Evolutionary conservation across 2,329 filamentous ascomycete species (phyloP), one percentile per base, ranked within the genome.

Genomic region (Fusarium begoniae): DNA sequence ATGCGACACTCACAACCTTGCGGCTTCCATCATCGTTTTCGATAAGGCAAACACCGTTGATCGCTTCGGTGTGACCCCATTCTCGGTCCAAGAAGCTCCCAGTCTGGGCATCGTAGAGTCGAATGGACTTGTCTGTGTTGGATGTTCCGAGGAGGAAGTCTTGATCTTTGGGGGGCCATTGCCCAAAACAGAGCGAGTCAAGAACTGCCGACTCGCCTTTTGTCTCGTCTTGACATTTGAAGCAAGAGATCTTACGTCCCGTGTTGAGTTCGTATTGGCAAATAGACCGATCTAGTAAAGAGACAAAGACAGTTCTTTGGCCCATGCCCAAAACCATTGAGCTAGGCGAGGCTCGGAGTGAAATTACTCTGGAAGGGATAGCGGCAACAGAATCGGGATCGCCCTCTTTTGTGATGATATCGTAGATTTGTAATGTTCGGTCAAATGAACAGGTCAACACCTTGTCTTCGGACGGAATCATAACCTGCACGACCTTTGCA

Each of bases 61-160:
- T 94, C 14, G 95, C 93, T 80, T 98, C 95, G 0, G 95, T 98
- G 77, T 99, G 96, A 3, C 96, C 96, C 90, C 95, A 98, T 83
- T 98, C 96, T 45, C 94, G 91, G 57, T 95, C 93, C 35, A 98
- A 84, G 65, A 99, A 92, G 4, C 86, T 84, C 14, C 96, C 95
- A 47, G 90, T 91, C 70, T 92, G 91, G 37, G 90, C 87, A 75
- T 98, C 94, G 78, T 99, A 99, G 22, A 99, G 85, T 41, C 96
- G 89, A 63, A 99, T 92, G 2, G 96, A 98, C 81, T 98, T 99
- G 82, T 99, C 96, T 2, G 94, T 98, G 76, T 95, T 95, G 14
- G 96, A 98, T 17, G 96, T 89, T n/a, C 94, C 95, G 24, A 96
- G 88, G 58, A 99, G 87, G 57, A 97, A 89, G 35, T 91, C 89